Evolutionary conservation across 345 rosid genomes (phyloP), one percentile per base, ranked within the genome.

Genomic region (Theobroma cacao): DNA sequence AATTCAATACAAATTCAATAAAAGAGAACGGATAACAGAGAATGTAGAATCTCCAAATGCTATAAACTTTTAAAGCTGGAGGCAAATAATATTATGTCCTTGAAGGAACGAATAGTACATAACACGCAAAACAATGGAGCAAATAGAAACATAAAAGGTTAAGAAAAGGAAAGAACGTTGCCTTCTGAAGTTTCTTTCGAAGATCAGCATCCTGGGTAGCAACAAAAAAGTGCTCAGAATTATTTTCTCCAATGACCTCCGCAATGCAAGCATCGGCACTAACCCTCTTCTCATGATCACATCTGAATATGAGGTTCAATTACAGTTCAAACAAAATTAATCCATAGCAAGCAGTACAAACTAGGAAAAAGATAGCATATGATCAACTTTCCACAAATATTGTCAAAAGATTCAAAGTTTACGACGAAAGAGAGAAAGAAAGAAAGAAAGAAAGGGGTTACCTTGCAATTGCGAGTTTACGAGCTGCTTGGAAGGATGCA

Each of bases 191-290:
- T 85, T 89, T 90, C 77, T 74, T 89, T 62, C 98, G 88, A 77
- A 96, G 80, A 38, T 85, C 89, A 22, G 83, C 86, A 17, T 94
- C 98, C 86, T 94, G 99, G 48, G 97, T 85, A 45, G 95, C 98
- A 80, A 94, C 88, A 78, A 92, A 91, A 82, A 94, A 96, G 78
- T 96, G 98, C 74, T 92, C 95, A 0, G 86, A 13, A 74, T 96
- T 94, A 7, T 84, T 79, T 48, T 80, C 84, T 60, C 97, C 94
- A 41, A 92, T 80, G 36, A 94, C 81, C 15, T 92, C 92, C 60
- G n/a, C 15, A 53, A 96, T 82, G 84, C 99, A 96, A 75, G 84
- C 76, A 40, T 91, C 97, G 2, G 95, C 98, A 45, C 84, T 76
- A 83, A 83, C 90, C n/a, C 55, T 77, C 68, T 79, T 86, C 70